phyloP scores from a whole-genome alignment of 805 yeast genomes.

The Metschnikowia dekortorum region DNA sequence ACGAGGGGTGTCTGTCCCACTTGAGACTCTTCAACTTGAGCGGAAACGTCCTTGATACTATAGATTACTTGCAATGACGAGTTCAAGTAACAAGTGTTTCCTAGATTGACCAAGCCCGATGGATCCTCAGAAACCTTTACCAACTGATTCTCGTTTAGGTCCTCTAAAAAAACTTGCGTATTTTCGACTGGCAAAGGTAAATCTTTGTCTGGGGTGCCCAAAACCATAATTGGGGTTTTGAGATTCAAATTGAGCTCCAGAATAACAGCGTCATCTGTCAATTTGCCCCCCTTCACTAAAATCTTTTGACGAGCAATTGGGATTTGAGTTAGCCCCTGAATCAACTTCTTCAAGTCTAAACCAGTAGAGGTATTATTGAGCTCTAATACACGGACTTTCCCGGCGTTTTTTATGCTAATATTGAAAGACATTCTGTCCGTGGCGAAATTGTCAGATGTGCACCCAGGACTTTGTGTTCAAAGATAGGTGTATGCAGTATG shows the following conservation, averaged over 20 bases:
- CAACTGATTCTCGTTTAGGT: constrained; percentile 47
- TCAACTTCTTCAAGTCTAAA: constrained; percentile 58
- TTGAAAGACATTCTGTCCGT: constrained; percentile 10
- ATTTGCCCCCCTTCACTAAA: constrained; percentile 82
- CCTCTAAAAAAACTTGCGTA: constrained; percentile 63
- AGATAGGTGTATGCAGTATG: background rate
- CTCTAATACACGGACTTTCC: constrained; percentile 36
- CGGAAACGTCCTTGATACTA: constrained; percentile 40
- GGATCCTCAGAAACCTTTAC: constrained; percentile 45
- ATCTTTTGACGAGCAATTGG: constrained; percentile 91
- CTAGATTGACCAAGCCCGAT: constrained; percentile 63
- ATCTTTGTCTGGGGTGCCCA: constrained; percentile 82
- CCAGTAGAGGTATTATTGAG: constrained; percentile 56
- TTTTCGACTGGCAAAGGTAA: constrained; percentile 50
- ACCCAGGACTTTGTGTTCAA: background rate
- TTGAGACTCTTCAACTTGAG: constrained; percentile 17
- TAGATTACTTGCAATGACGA: constrained; percentile 59
- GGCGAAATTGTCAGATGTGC: background rate
- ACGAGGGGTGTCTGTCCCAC: constrained; percentile 18
- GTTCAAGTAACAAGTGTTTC: constrained; percentile 76
- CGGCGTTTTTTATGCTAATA: constrained; percentile 37
- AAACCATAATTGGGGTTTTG: constrained; percentile 72
- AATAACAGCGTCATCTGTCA: constrained; percentile 64
- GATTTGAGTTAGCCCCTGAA: constrained; percentile 70
- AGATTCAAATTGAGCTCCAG: constrained; percentile 52